Base-by-base conservation (phyloP, 805 yeast genomes). In the Yarrowia alimentaria region DNA sequence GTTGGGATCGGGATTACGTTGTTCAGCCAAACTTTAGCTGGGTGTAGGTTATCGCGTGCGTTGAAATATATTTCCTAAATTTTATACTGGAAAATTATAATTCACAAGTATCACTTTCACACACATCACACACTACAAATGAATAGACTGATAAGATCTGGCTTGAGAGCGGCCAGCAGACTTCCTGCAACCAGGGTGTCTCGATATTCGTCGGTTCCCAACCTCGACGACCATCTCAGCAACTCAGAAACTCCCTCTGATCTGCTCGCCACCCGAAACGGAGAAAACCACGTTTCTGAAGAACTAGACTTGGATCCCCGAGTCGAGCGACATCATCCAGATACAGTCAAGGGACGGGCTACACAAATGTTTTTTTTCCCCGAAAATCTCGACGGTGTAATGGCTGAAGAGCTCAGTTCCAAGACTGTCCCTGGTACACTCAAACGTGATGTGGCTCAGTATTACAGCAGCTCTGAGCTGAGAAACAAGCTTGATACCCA, bases 361-460 rank as follows among this genome's bases (percentile, higher is more conserved):
- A 17, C 37, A 14, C 53, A 28, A 16, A 34, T 25, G 32, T 34
- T 48, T 20, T 12, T 16, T 6, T 21, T 43, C 22, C 50, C 50
- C 6, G 14, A 43, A 10, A 28, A 43, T 17, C 22, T 43, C n/a
- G 21, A 16, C 19, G 5, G 16, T 5, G 22, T 16, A 16, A 30
- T 43, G 30, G 30, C 16, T 1, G 17, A 22, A 3, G 21, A 13
- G 11, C 37, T 43, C 6, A 12, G 6, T 29, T 5, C 4, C 18
- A 26, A 28, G 13, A 21, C 24, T 38, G 67, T 74, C 4, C 95
- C 96, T 0, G 82, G 75, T 56, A 71, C 74, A 33, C 63, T 89
- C 38, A 72, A 90, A 52, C 76, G 76, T 51, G 72, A 79, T 9
- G 88, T 81, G 0, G 82, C 87, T 0, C 68, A 67, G 38, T 64